Evolutionary conservation across 495 filamentous ascomycete genomes (phyloP).

Genomic region (Mycothermus thermophilus): DNA sequence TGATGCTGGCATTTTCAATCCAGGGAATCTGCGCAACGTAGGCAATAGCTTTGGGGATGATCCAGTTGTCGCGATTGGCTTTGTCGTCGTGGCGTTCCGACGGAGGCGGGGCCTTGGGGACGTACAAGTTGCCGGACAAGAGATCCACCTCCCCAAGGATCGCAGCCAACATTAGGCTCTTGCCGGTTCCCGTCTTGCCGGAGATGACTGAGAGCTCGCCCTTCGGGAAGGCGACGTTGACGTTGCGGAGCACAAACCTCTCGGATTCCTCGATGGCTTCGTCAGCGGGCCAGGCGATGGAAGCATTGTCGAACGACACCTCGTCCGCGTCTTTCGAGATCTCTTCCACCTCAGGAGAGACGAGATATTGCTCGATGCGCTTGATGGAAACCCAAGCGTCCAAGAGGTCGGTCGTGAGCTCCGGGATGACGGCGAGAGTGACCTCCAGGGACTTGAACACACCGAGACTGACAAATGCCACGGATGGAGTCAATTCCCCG

Average conservation of each 20-base stretch:
- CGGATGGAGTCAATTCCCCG: slow-evolving; percentile 51
- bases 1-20: slow-evolving; percentile 73
- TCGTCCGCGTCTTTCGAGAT: slow-evolving; percentile 41
- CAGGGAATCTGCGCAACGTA: slow-evolving; percentile 75
- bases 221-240: slow-evolving; percentile 52
- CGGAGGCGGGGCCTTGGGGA: slow-evolving; percentile 32
- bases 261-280: slow-evolving; percentile 37
- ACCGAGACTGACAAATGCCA: slow-evolving; percentile 69
- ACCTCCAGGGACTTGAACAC: slow-evolving; percentile 61
- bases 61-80: slow-evolving; percentile 55
- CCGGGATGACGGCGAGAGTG: slow-evolving; percentile 55
- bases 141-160: slow-evolving; percentile 53
- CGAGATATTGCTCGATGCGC: slow-evolving; percentile 60
- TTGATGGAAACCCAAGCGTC: slow-evolving; percentile 63
- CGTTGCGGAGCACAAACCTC: slow-evolving; percentile 45
- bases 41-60: slow-evolving; percentile 51
- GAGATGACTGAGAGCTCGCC: slow-evolving; percentile 58
- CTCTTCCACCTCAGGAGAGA: slow-evolving; percentile 47
- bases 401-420: slow-evolving; percentile 51
- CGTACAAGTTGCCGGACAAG: slow-evolving; percentile 35
- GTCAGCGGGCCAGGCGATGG: slow-evolving; percentile 63
- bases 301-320: slow-evolving; percentile 54
- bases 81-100: slow-evolving; percentile 38
- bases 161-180: slow-evolving; percentile 50
- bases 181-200: slow-evolving; percentile 54